Conservation (phyloP, 2,329 filamentous ascomycete species). For the Aureobasidium uvarum region DNA sequence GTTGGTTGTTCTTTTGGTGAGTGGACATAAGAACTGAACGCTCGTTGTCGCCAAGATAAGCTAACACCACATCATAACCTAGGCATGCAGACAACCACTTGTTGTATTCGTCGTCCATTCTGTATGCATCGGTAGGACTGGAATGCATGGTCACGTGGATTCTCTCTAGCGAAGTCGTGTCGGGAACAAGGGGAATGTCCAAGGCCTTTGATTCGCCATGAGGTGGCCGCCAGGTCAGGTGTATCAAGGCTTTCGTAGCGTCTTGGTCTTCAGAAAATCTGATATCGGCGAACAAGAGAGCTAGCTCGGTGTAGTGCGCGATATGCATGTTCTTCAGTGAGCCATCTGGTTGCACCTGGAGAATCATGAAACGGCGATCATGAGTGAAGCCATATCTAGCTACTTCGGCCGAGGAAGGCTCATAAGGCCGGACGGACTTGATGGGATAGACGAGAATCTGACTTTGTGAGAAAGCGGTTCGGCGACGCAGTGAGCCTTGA, state of each 20-base stretch:
- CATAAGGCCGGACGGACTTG: conserved; percentile 46
- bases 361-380: conserved; percentile 47
- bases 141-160: conserved; percentile 47
- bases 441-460: conserved; percentile 51
- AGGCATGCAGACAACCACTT: conserved; percentile 48
- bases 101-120: conserved; percentile 45
- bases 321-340: conserved; percentile 46
- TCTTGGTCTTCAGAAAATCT: conserved; percentile 34
- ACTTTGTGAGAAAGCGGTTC: background rate
- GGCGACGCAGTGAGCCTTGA: conserved; percentile 18
- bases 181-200: conserved; percentile 44
- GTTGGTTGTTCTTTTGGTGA: conserved; percentile 12
- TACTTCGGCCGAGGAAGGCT: conserved; percentile 41
- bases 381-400: conserved; percentile 48
- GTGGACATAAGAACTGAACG: conserved; percentile 44
- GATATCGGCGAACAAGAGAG: conserved; percentile 45
- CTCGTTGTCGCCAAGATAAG: conserved; percentile 45
- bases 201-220: conserved; percentile 34
- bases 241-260: conserved; percentile 38
- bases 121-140: conserved; percentile 44
- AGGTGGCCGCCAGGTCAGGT: conserved; percentile 43
- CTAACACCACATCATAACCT: conserved; percentile 45
- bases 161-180: conserved; percentile 38
- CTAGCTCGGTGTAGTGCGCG: conserved; percentile 42
- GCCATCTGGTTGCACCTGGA: conserved; percentile 40